Percentiles rank a stretch among this genome's conserved stretches.
Evolutionary conservation across 306 rosid genomes (phyloP).

Genomic region (Macrotyloma uniflorum): DNA sequence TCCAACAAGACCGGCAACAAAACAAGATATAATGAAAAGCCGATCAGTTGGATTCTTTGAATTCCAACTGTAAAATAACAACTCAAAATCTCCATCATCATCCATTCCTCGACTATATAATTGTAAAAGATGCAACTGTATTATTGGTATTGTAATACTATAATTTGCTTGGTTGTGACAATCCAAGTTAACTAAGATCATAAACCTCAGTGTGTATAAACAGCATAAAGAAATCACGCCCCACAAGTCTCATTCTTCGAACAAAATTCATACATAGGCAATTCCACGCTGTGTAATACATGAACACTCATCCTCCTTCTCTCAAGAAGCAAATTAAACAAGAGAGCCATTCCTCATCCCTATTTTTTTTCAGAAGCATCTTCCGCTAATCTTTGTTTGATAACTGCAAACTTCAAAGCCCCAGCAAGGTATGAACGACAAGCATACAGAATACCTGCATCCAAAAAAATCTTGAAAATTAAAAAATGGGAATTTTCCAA

Average conservation of each 20-base stretch:
- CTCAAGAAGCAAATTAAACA: slow-evolving; percentile 22
- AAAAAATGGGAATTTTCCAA: not conserved
- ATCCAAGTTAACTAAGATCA: slow-evolving; percentile 35
- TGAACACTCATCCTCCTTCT: slow-evolving; percentile 34
- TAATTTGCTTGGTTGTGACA: slow-evolving; percentile 26
- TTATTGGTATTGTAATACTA: slow-evolving; percentile 4
- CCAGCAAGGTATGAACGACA: not conserved
- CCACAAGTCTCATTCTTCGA: slow-evolving; percentile 12
- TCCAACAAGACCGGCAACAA: slow-evolving; percentile 82
- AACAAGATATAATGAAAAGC: slow-evolving; percentile 71
- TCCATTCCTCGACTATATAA: slow-evolving; percentile 63
- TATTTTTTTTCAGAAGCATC: slow-evolving; percentile 23
- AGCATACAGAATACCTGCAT: slow-evolving; percentile 44
- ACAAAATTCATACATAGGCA: not conserved
- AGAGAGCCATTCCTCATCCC: slow-evolving; percentile 26
- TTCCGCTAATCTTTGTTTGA: slow-evolving; percentile 1
- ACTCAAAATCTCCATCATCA: slow-evolving; percentile 69
- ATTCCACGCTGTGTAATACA: slow-evolving; percentile 33
- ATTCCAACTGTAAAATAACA: slow-evolving; percentile 74
- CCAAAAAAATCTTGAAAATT: slow-evolving; percentile 28
- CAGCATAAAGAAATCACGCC: slow-evolving; percentile 21
- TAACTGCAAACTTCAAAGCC: slow-evolving; percentile 15
- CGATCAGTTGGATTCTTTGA: slow-evolving; percentile 78
- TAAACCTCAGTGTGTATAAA: slow-evolving; percentile 1
- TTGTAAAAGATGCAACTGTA: slow-evolving; percentile 15